Conservation (phyloP, 441 rosid genomes). For the Jatropha multifida region DNA sequence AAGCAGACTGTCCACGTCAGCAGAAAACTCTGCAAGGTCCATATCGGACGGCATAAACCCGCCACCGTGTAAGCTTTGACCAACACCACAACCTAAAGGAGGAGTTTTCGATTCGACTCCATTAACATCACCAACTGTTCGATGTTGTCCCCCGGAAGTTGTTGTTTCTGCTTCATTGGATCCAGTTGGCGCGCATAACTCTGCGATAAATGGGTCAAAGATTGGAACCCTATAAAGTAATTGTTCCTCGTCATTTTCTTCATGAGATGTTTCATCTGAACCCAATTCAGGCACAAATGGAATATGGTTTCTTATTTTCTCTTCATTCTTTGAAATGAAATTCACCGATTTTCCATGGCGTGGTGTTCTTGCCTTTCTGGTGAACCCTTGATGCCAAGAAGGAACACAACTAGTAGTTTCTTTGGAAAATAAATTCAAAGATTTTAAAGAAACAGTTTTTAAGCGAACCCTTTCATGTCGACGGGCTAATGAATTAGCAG, state of each 20-base stretch:
- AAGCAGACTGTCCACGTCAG: slow-evolving; percentile 78
- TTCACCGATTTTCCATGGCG: slow-evolving; percentile 36
- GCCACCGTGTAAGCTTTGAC: slow-evolving; percentile 31
- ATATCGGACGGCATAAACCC: slow-evolving; percentile 65
- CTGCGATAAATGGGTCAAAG: slow-evolving; percentile 56
- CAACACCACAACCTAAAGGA: slow-evolving; percentile 20
- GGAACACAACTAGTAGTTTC: slow-evolving; percentile 27
- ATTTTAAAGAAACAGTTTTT: slow-evolving; percentile 53
- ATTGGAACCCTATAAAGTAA: slow-evolving; percentile 82
- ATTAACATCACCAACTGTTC: slow-evolving; percentile 13
- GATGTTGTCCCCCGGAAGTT: slow-evolving; percentile 6
- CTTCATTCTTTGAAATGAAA: neutral
- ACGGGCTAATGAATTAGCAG: slow-evolving; percentile 78
- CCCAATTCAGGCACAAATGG: slow-evolving; percentile 75
- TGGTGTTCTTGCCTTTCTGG: slow-evolving; percentile 82
- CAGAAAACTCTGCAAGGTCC: slow-evolving; percentile 89
- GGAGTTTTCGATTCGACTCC: slow-evolving; percentile 27
- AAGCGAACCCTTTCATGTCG: slow-evolving; percentile 83
- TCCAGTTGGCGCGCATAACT: slow-evolving; percentile 39
- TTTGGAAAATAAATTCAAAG: slow-evolving; percentile 5
- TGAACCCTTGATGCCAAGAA: slow-evolving; percentile 82
- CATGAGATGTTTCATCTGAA: slow-evolving; percentile 49
- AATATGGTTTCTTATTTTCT: slow-evolving; percentile 20
- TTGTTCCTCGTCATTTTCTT: slow-evolving; percentile 69
- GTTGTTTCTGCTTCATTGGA: slow-evolving; percentile 20